These are phyloP conservation scores for Euphorbia neoarborescens DNA, from an alignment of 441 rosid genomes.

Conservation along the genomic window DNA sequence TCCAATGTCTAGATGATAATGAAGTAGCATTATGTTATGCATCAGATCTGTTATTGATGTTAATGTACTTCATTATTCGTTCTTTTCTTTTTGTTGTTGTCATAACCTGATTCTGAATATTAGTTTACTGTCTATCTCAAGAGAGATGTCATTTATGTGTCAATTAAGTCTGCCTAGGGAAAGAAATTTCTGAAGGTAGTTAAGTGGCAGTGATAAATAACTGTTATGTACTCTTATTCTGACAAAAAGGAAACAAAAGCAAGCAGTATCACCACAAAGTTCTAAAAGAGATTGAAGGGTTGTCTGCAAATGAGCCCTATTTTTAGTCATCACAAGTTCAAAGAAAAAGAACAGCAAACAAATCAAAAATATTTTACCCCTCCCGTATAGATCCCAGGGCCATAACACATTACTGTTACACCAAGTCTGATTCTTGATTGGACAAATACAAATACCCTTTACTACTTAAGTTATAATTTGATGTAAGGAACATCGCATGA, in stretches of 20 bases:
- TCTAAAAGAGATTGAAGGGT: background rate
- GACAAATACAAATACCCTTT: background rate
- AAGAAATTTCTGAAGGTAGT: background rate
- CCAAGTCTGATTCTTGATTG: background rate
- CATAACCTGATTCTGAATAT: background rate
- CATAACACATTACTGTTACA: background rate
- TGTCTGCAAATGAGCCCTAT: background rate
- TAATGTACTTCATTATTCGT: background rate
- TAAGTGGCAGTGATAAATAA: background rate
- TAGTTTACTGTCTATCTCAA: too few species aligned
- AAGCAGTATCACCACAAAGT: background rate
- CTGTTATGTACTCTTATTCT: background rate
- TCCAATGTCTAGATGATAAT: background rate
- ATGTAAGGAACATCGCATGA: background rate
- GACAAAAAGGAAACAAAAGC: background rate
- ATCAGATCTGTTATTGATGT: background rate
- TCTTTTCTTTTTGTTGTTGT: too few species aligned
- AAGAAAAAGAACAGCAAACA: background rate
- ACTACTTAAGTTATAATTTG: background rate
- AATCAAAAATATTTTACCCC: background rate
- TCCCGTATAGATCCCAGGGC: background rate
- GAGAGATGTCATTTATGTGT: background rate
- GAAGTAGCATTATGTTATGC: background rate
- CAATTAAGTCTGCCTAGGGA: background rate
- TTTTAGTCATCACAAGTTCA: background rate